Conservation (phyloP, 176 grass and related monocot genomes). For the Pontederia paniculata region DNA sequence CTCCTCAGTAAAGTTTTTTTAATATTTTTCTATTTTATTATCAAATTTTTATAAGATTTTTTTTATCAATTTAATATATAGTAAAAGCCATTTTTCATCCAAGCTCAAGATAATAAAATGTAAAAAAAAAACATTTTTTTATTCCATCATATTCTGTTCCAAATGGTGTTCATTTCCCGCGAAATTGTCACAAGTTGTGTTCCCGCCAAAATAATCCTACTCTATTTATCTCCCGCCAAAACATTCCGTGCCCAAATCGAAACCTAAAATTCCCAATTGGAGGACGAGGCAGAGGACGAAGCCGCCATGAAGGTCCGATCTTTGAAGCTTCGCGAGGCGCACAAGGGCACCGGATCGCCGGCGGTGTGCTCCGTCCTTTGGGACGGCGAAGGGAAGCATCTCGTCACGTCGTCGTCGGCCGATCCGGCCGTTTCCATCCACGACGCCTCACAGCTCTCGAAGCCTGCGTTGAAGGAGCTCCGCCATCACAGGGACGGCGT, state of each 20-base stretch:
- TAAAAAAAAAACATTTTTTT: too few relatives aligned
- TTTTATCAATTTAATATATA: too few relatives aligned
- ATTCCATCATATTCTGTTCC: too few relatives aligned
- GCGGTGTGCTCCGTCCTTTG: slow-evolving; percentile 55
- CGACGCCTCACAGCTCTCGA: slow-evolving; percentile 24
- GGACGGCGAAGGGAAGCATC: slow-evolving; percentile 33
- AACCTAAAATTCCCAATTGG: background rate
- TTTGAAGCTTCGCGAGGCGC: slow-evolving; percentile 81
- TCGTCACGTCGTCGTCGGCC: slow-evolving; percentile 60
- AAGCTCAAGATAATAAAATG: too few relatives aligned
- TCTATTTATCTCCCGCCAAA: background rate
- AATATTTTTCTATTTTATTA: too few relatives aligned
- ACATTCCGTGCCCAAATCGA: background rate
- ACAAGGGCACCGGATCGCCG: slow-evolving; percentile 39
- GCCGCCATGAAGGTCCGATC: slow-evolving; percentile 52
- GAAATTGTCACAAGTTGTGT: background rate
- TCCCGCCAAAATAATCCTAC: slow-evolving; percentile 5
- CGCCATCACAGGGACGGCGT: slow-evolving; percentile 77
- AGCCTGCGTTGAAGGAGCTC: slow-evolving; percentile 21
- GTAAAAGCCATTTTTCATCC: too few relatives aligned
- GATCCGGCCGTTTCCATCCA: slow-evolving; percentile 57
- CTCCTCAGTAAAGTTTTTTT: too few relatives aligned
- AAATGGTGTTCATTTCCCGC: too few relatives aligned
- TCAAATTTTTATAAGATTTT: too few relatives aligned
- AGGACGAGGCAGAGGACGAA: background rate